phyloP scores from a whole-genome alignment of 2,329 filamentous ascomycete species.

The Hysterium pulicare region DNA sequence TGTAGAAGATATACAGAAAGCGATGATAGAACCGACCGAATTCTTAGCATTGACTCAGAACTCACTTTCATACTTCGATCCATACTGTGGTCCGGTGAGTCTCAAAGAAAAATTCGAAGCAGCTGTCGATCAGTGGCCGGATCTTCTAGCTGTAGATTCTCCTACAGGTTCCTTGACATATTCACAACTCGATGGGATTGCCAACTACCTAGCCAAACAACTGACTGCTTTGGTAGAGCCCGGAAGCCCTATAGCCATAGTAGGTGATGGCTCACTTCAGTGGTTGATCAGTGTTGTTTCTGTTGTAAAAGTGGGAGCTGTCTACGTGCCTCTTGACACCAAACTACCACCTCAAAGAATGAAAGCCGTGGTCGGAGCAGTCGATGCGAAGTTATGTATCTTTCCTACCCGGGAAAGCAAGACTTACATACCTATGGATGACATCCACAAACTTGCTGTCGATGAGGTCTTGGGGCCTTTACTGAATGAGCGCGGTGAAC shows the following conservation, averaged over 20 bases:
- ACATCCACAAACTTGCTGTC: neutral
- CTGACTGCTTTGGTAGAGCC: neutral
- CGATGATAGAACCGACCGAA: neutral
- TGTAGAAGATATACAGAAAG: neutral
- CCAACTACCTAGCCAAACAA: neutral
- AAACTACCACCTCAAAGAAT: conserved; percentile 7
- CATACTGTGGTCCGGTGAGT: neutral
- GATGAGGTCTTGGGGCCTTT: neutral
- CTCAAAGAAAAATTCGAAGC: neutral
- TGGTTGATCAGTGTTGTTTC: conserved; percentile 9
- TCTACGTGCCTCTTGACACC: conserved; percentile 8
- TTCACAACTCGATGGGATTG: conserved; percentile 1
- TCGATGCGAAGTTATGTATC: conserved; percentile 1
- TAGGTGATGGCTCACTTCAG: conserved; percentile 8
- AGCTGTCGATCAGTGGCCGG: neutral
- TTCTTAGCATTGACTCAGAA: neutral
- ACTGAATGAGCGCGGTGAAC: neutral
- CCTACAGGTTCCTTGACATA: conserved; percentile 3
- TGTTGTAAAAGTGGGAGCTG: conserved; percentile 4
- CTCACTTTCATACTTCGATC: neutral
- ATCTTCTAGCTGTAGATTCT: conserved; percentile 1
- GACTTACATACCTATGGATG: neutral
- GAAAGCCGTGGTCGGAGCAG: conserved; percentile 2
- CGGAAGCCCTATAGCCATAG: conserved; percentile 2
- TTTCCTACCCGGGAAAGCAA: neutral